Evolutionary conservation across 176 grass and related monocot species (phyloP).

Genomic region (Echinochloa phyllopogon): DNA sequence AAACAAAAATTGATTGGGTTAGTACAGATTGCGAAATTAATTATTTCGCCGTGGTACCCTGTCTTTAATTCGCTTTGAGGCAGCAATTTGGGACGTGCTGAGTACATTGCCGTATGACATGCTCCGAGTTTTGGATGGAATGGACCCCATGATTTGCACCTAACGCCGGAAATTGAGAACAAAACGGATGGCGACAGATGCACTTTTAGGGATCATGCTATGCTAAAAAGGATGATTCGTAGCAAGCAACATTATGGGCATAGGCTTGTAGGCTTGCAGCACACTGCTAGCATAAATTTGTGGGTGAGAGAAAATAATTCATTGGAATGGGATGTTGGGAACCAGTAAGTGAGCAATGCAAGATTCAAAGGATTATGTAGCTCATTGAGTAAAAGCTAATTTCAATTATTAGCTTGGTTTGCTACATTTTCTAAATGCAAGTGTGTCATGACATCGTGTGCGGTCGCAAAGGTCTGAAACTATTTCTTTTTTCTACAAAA

Average conservation of each 20-base stretch:
- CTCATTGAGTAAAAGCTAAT: too few relatives aligned
- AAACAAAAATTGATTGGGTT: conserved; percentile 23
- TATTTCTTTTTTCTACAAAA: too few relatives aligned
- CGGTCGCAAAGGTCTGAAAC: too few relatives aligned
- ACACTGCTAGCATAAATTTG: conserved; percentile 11
- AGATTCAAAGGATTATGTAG: neutral
- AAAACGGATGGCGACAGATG: conserved; percentile 27
- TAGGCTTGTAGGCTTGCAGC: conserved; percentile 48
- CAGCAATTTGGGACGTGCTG: conserved; percentile 19
- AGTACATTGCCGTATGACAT: conserved; percentile 44
- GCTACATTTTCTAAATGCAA: neutral
- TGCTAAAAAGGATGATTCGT: neutral
- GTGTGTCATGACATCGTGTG: neutral
- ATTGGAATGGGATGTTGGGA: neutral
- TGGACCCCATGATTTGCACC: conserved; percentile 47
- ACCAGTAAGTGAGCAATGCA: neutral
- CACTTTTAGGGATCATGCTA: conserved; percentile 50
- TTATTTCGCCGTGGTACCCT: neutral
- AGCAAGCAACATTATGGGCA: conserved; percentile 39
- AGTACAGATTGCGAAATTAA: conserved; percentile 13
- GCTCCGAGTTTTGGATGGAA: conserved; percentile 42
- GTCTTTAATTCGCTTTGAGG: neutral
- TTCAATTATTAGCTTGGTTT: neutral
- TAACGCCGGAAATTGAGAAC: conserved; percentile 57
- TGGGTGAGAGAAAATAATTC: neutral